phyloP scores from a whole-genome alignment of 179 eudicot species.

The Silene coronaria region DNA sequence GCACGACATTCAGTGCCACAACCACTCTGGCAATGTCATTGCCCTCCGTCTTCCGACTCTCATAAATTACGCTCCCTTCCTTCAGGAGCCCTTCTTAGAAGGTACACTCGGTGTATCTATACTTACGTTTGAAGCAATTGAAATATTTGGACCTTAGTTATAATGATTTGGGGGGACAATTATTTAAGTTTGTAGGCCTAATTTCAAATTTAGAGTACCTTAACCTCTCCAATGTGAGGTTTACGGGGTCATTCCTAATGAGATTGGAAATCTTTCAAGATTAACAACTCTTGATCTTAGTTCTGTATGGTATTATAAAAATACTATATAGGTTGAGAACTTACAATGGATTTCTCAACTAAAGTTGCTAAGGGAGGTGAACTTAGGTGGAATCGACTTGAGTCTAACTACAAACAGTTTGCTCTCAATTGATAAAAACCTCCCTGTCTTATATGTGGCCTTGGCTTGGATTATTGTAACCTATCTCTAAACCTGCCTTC shows the following conservation, averaged over 20 bases:
- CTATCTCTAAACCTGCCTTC: background rate
- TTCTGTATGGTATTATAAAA: background rate
- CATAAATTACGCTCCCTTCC: no score
- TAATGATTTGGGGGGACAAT: conserved; percentile 10
- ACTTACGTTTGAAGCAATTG: conserved; percentile 22
- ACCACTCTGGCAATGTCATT: background rate
- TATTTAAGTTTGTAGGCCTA: conserved; percentile 28
- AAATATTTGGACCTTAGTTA: conserved; percentile 24
- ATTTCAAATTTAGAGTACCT: conserved; percentile 24
- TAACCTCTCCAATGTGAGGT: conserved; percentile 12
- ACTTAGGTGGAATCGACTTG: conserved; percentile 16
- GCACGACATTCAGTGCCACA: background rate
- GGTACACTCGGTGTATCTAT: conserved; percentile 27
- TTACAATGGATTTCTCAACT: conserved; percentile 34
- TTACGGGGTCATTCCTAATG: conserved; percentile 22
- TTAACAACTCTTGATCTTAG: conserved; percentile 18
- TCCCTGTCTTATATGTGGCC: conserved; percentile 13
- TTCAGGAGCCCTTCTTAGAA: no score
- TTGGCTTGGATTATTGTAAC: conserved; percentile 9
- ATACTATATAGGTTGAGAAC: background rate
- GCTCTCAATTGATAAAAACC: conserved; percentile 16
- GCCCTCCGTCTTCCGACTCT: background rate
- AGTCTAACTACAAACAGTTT: conserved; percentile 15
- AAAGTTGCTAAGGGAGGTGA: conserved; percentile 5
- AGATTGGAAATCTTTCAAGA: conserved; percentile 23